Base-by-base conservation (phyloP, 2,329 filamentous ascomycete species). In the Botrytis elliptica region DNA sequence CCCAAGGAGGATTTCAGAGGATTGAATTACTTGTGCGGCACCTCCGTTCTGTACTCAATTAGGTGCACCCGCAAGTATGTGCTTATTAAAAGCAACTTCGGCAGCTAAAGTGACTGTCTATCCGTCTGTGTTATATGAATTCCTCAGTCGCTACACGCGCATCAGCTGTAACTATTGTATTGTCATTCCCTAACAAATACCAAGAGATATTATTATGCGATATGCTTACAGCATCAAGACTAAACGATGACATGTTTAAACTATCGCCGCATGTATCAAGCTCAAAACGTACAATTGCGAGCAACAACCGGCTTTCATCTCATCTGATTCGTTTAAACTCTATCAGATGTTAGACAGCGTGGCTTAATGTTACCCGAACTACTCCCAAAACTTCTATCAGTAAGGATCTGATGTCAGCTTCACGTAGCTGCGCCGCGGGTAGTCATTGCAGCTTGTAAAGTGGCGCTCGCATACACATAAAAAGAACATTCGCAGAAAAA, bases 401-500 rank as follows among this genome's bases (percentile, higher is more conserved):
- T 36, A 20, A 20, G 6, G 25, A 20, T 49, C 55, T 64, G 69
- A 65, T 40, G 69, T 71, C 69, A 71, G 69, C 69, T 52, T 71
- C 33, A 65, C 25, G 38, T 42, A 52, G 42, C 69, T 65, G 59
- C 69, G 69, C 69, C 69, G 69, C 33, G 46, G 59, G 20, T 10
- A 29, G 20, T n/a, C 16, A 38, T 29, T 46, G n/a, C 33, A 63
- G 38, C 67, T 40, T 36, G 22, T 33, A 40, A 22, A 38, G 40
- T 64, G 16, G 46, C 25, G 33, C 38, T 63, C 22, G 22, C 16
- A 16, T 64, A 65, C 22, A 38, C 29, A 65, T 40, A 71, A 52
- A 65, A 71, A 65, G 33, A 71, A 64, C 22, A 40, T 65, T 33
- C 25, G 5, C 40, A 29, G 20, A 18, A 29, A 36, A 49, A 20